Conservation (phyloP, 345 rosid genomes). For the Adansonia digitata region DNA sequence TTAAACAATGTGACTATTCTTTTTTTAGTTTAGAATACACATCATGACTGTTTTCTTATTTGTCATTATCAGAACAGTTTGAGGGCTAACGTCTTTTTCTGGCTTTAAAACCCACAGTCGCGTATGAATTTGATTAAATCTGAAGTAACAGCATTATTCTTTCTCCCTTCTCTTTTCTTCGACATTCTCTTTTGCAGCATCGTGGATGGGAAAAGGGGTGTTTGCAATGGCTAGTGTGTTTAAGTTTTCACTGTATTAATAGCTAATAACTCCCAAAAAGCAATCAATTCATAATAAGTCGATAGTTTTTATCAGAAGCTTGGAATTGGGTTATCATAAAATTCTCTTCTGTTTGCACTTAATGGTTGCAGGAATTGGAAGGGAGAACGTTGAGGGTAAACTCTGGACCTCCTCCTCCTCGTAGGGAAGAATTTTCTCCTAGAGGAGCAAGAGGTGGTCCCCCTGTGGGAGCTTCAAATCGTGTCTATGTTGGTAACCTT, state of each 20-base stretch:
- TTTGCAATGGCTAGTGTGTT: neutral
- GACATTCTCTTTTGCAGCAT: neutral
- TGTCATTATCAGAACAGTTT: neutral
- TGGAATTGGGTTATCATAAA: neutral
- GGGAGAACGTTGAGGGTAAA: constrained; percentile 90
- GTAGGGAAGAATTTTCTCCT: constrained; percentile 44
- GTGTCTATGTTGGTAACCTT: constrained; percentile 83
- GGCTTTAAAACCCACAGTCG: neutral
- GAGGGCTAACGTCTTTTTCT: neutral
- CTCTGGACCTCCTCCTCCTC: constrained; percentile 77
- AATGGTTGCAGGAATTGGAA: constrained; percentile 64
- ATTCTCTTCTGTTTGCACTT: neutral
- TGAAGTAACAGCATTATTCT: neutral
- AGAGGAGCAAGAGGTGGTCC: constrained; percentile 14
- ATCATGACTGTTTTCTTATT: neutral
- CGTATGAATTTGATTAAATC: neutral
- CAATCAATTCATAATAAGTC: neutral
- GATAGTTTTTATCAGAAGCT: neutral
- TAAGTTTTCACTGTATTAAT: neutral
- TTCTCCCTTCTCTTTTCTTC: neutral
- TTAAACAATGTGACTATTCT: neutral
- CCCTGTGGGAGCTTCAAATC: constrained; percentile 36
- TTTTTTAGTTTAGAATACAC: neutral
- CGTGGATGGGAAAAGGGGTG: neutral
- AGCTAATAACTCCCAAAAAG: neutral